Conservation (phyloP, 495 filamentous ascomycete species). For the Penicillium macrosclerotiorum region DNA sequence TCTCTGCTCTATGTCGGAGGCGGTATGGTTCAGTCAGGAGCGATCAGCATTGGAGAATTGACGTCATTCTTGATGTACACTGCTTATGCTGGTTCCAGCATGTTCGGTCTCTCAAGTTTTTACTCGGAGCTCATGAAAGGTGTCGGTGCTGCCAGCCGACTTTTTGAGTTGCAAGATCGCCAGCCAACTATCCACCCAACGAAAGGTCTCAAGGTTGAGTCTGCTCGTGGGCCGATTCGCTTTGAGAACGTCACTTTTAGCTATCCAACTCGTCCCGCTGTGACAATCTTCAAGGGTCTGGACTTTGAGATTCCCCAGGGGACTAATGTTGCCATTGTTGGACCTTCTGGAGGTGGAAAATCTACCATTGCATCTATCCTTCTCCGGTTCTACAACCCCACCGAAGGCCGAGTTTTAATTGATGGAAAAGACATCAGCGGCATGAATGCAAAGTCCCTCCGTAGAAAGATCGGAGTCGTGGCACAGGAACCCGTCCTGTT, state of each 20-base stretch:
- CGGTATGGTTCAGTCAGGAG: conserved; percentile 79
- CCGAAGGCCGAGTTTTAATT: conserved; percentile 73
- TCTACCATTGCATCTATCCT: conserved; percentile 87
- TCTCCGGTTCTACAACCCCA: conserved; percentile 87
- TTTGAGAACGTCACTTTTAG: conserved; percentile 84
- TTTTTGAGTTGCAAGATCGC: conserved; percentile 95
- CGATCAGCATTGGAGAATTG: conserved; percentile 86
- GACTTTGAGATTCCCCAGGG: conserved; percentile 90
- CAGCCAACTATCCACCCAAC: conserved; percentile 83
- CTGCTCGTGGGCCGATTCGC: conserved; percentile 81
- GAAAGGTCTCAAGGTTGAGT: conserved; percentile 68
- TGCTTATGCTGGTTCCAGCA: conserved; percentile 83
- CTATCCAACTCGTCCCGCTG: conserved; percentile 87
- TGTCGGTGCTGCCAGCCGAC: conserved; percentile 87
- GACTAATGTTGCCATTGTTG: conserved; percentile 93
- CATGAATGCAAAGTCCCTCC: conserved; percentile 94
- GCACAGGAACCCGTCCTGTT: conserved; percentile 95
- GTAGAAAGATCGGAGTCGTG: conserved; percentile 91
- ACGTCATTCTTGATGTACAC: conserved; percentile 99
- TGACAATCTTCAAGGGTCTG: conserved; percentile 84
- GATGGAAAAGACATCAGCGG: conserved; percentile 77
- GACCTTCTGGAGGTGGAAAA: conserved; percentile 92
- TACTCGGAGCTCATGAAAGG: conserved; percentile 99
- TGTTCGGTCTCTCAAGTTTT: conserved; percentile 92
- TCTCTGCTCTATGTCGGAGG: conserved; percentile 90